Base-by-base conservation (phyloP, 345 rosid species). In the Brassica juncea region DNA sequence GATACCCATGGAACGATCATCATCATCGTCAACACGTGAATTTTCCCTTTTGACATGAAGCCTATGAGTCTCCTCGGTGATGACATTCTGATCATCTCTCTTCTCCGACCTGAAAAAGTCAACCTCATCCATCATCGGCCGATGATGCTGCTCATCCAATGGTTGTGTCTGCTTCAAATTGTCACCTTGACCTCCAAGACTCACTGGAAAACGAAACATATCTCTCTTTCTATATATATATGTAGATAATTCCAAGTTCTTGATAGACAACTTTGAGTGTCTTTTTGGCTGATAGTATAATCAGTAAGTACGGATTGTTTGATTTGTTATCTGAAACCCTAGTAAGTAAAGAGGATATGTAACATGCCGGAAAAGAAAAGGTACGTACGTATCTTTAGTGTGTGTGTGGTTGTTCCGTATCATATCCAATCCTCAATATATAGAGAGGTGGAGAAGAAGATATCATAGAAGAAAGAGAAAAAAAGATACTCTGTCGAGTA, bases 381-480 rank as follows among this genome's bases (percentile, higher is more conserved):
- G 49, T 78, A 47, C 58, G 55, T 80, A 69, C 15, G 15, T 47
- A 47, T 47, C 55, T 12, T 47, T 47, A 47, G 55, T 44, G 52
- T 12, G 55, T 52, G 59, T 72, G 94, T 81, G 28, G 89, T 90
- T 76, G 77, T 55, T 54, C 87, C 87, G 93, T 92, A 92, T 81
- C 90, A 91, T 79, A 84, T 91, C 86, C 25, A 62, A 69, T 62
- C 66, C n/a, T 91, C 94, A 93, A 94, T 94, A 88, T 84, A 91
- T 78, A 66, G 71, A 75, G 67, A 81, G 58, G 23, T 14, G 67
- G 62, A 65, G 71, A 71, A 65, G 65, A 75, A 70, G 63, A 75
- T 64, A 75, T 80, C 55, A 14, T 70, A 64, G 61, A 12, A 71
- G 78, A 72, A 71, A 76, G 82, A 75, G 80, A 83, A 39, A 12